Evolutionary conservation across 371 early-diverging fungal genomes (phyloP), one percentile per base, ranked within the genome.

Genomic region (Saksenaea vasiformis): DNA sequence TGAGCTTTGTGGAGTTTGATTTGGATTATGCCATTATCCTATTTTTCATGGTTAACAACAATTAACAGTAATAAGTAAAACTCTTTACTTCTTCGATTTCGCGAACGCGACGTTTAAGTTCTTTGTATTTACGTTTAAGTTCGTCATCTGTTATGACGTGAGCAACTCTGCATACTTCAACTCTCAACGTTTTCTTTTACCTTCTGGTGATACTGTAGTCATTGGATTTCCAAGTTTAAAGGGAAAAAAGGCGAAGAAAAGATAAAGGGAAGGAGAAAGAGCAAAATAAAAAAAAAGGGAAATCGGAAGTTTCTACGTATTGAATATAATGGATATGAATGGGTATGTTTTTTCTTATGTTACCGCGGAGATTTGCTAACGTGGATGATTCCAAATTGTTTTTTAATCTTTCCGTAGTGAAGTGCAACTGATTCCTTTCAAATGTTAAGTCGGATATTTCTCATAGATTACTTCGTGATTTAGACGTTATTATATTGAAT

Each of bases 81-180:
- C 27, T 54, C 27, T 60, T 69, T 76, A 88, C 86, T 60, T 85
- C 77, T 77, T 86, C 86, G 64, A 86, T 85, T 60, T 86, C 83
- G 65, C 85, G 71, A 62, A 88, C 84, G 60, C 83, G 76, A 56
- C 79, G 80, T 64, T 85, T 85, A 22, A 85, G 81, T 17, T 82
- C 80, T 66, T 77, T 81, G 61, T 82, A 83, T 68, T 82, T 85
- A 37, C 80, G 76, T 44, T 73, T 74, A 60, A 73, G 53, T 22
- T 56, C 55, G 27, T 64, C 62, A 54, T 56, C 62, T 59, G 31
- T 51, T 67, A 58, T 58, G 41, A 56, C 64, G 57, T 43, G 62
- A 22, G 11, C 34, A 36, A 31, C 24, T 57, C 51, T 41, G 4
- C 27, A 7, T 54, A 17, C 56, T 37, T 54, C 22, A 22, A 14